Base-by-base conservation (phyloP, 495 filamentous ascomycete species). In the Tirmania nivea region DNA sequence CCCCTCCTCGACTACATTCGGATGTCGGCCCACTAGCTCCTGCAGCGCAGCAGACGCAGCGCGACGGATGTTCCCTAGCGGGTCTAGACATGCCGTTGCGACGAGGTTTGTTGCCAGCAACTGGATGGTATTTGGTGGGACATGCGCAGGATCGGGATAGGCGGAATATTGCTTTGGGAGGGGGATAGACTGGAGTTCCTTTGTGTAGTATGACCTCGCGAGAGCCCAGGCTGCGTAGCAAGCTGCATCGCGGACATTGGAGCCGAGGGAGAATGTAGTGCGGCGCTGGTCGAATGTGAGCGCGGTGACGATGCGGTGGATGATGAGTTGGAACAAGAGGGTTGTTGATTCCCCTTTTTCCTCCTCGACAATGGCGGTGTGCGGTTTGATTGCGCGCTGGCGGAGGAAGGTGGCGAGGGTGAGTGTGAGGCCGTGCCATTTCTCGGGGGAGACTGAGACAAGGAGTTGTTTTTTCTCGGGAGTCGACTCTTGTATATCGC, bases 151-250 rank as follows among this genome's bases (percentile, higher is more conserved):
- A 14, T 81, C 73, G 12, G 39, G 39, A 8, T 45, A 19, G 5
- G 17, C 10, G 92, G 70, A 60, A 92, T 84, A 2, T 70, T 58
- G 0, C 86, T 92, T 1, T 73, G 79, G 56, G 3, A 45, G 8
- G 5, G 39, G 39, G 17, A 45, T 4, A 14, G 39, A 71, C 10
- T 81, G 73, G 10, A 96, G 70, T 60, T 94, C 87, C 1, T 69
- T 58, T 0, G 89, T 94, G 1, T 75, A 80, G 57, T 96, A 99
- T 49, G 86, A 79, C 55, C 90, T 74, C 47, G 87, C 87, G 10
- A 96, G 66, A 1, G 87, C 78, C 90, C 90, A 99, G 31, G 94
- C 80, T 34, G 90, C 90, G 62, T 95, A 95, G 64, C 85, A 92
- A 2, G 90, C 84, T 5, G 92, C 92, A 70, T 99, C 90, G 52